phyloP scores from a whole-genome alignment of 345 rosid genomes.

The Eucalyptus tenuipes region DNA sequence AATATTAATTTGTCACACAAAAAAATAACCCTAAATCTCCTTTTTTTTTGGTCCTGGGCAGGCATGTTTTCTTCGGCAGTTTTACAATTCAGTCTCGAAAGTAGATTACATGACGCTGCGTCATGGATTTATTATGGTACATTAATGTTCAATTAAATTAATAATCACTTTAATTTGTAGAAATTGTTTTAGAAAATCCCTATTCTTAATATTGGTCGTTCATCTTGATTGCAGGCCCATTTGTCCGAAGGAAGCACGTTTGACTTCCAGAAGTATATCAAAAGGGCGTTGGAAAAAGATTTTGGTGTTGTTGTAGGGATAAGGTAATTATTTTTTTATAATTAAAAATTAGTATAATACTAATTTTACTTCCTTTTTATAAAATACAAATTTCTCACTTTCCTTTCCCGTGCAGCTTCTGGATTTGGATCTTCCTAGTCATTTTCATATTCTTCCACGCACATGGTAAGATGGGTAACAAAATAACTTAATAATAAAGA shows the following conservation, averaged over 20 bases:
- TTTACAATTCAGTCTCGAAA: conserved; percentile 56
- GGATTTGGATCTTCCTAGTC: conserved; percentile 53
- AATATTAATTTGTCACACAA: background rate
- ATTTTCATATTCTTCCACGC: conserved; percentile 66
- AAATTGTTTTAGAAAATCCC: background rate
- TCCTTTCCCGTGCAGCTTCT: conserved; percentile 38
- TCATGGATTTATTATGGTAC: conserved; percentile 74
- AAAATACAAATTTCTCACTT: background rate
- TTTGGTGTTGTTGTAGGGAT: conserved; percentile 53
- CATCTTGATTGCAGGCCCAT: conserved; percentile 42
- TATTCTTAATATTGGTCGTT: background rate
- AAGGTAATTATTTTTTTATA: conserved; percentile 14
- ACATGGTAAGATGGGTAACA: conserved; percentile 24
- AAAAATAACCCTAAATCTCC: background rate
- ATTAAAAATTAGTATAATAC: background rate
- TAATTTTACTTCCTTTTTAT: background rate
- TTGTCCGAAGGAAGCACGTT: conserved; percentile 39
- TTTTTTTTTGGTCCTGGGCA: background rate
- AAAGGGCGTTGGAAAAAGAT: conserved; percentile 65
- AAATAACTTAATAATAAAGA: background rate
- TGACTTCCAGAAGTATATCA: conserved; percentile 70
- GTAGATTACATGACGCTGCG: conserved; percentile 66
- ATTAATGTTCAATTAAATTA: background rate
- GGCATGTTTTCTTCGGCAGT: conserved; percentile 59
- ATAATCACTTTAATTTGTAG: background rate